Evolutionary conservation across 1,284 basidiomycete species (phyloP), one percentile per base, ranked within the genome.

Genomic region (Ustilago xerochloae): DNA sequence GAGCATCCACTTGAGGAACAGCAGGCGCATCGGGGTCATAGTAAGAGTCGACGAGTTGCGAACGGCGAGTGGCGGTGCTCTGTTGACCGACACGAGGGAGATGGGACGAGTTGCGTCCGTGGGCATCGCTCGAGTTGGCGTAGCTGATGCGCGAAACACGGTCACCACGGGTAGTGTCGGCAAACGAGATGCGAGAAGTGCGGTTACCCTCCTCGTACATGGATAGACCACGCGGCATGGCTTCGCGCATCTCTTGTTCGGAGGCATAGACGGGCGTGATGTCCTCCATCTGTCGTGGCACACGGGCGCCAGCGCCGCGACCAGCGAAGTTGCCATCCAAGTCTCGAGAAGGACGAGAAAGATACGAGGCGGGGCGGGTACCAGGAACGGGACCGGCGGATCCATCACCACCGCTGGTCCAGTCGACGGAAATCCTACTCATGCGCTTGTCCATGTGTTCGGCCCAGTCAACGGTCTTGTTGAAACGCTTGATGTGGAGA

Each of bases 401-500:
- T 39, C 80, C 80, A 48, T 81, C 80, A 48, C 80, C 80, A 32
- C 79, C 80, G 16, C 35, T 24, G 20, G 63, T 70, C 80, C 80
- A 81, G 58, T 81, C 80, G 62, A 81, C 66, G 35, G 80, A 81
- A 60, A 81, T 80, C 36, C 79, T 68, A 57, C 65, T 72, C 80
- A 81, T 81, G 69, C 80, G 79, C 74, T 81, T 75, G 78, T 81
- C 80, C 79, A 81, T 80, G 62, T 79, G 71, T 22, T 81, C 77
- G 35, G 80, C 80, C 79, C 79, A 81, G 73, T 81, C 78, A 48
- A 77, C 80, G 36, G 77, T 79, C 75, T 81, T 81, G 79, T 81
- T 81, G 76, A 67, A 60, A 2, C 80, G 68, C 64, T 80, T 81
- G 65, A 81, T 79, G 79, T 81, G 80, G 60, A 81, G 68, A 62